Base-by-base conservation (phyloP, 331 rosid species). In the Ulmus americana region DNA sequence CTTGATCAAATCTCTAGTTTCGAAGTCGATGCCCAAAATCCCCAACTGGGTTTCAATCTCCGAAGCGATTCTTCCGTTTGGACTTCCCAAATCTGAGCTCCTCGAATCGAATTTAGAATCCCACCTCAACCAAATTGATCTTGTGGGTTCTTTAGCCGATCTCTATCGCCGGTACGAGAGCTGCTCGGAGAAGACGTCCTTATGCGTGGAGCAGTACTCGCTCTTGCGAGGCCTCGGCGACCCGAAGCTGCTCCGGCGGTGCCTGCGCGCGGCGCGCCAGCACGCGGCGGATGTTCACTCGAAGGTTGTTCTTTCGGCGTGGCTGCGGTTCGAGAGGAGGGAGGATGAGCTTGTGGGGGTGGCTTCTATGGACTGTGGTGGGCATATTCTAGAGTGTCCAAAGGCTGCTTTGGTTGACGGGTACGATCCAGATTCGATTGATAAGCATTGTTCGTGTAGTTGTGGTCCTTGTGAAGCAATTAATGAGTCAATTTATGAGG, bases 321-420 rank as follows among this genome's bases (percentile, higher is more conserved):
- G 97, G 97, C 76, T 90, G 50, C 67, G 90, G 49, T 81, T 69
- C 62, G 95, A 86, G 77, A 83, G 91, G 78, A 86, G 95, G 47
- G 95, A 86, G 69, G 91, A 83, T 73, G 95, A 90, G 75, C 80
- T 86, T 53, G 86, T 65, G 74, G 90, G 81, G 38, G 74, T 71
- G 13, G 78, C 74, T 8, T 70, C 90, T 28, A 52, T 83, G 88
- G 87, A 83, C 45, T 90, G 95, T 72, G 71, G 80, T 63, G 91
- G 97, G 6, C 84, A 68, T 20, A 69, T 65, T 74, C 79, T 85
- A 47, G 95, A 90, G 65, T 90, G 95, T 67, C 91, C 97, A 11
- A 81, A 85, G 81, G 81, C 79, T 71, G 86, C 82, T 74, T 74
- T 90, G 66, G 79, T 63, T 28, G 39, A 56, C 22, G 92, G 97